Conservation (phyloP, 2,329 filamentous ascomycete genomes). For the Talaromyces pinophilus region DNA sequence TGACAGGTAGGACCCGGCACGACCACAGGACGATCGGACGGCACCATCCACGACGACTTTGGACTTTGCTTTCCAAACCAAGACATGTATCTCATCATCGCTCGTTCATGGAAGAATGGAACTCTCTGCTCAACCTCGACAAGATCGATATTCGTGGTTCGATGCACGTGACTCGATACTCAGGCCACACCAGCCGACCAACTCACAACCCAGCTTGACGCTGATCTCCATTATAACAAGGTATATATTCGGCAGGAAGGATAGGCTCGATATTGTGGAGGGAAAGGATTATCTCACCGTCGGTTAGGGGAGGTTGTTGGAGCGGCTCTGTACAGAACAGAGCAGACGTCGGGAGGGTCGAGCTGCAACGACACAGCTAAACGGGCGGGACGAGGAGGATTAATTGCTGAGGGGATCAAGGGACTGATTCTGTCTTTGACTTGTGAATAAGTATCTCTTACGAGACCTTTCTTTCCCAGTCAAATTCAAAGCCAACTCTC, state of each 20-base stretch:
- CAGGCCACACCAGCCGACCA: conserved; percentile 13
- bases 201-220: conserved; percentile 35
- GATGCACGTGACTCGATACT: conserved; percentile 16
- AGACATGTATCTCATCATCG: neutral
- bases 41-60: neutral
- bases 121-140: conserved; percentile 2
- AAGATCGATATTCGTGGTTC: conserved; percentile 10
- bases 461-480: conserved; percentile 7
- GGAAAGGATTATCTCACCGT: conserved; percentile 30
- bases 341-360: conserved; percentile 42
- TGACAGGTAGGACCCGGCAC: neutral
- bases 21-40: conserved; percentile 1
- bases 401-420: conserved; percentile 27
- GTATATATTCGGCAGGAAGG: neutral
- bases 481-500: conserved; percentile 20
- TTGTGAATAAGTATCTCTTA: conserved; percentile 2
- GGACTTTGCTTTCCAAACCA: neutral
- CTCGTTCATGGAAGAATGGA: conserved; percentile 2
- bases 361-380: conserved; percentile 41
- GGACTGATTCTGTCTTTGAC: conserved; percentile 1
- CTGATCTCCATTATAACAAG: conserved; percentile 27
- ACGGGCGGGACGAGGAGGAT: conserved; percentile 34
- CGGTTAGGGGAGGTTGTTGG: conserved; percentile 35
- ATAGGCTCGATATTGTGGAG: conserved; percentile 25
- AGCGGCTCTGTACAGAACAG: conserved; percentile 33